Evolutionary conservation across 2,329 filamentous ascomycete genomes (phyloP), one percentile per base, ranked within the genome.

Genomic region (Nemania diffusa): DNA sequence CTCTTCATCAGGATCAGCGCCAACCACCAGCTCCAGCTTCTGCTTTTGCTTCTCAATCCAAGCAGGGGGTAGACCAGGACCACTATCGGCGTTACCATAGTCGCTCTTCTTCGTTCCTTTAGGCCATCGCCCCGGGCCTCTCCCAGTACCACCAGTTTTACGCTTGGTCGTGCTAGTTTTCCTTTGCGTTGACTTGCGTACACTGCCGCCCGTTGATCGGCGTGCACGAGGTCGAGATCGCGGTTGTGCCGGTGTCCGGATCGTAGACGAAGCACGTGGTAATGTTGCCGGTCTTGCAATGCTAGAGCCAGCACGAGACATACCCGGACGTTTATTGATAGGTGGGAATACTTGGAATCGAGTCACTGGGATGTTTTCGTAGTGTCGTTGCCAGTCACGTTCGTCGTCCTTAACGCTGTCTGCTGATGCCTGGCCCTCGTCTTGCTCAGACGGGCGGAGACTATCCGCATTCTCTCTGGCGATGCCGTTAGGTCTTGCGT

Each of bases 321-420:
- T 81, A 51, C 84, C 84, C 17, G 79, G 75, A 6, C 86, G 82
- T 24, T 87, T 83, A 58, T 82, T 81, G 8, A 91, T 80, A 0
- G 91, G 87, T 8, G 93, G 93, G 74, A 92, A 95, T 46, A 96
- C 88, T 73, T 94, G 91, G 77, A 93, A 97, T 37, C 92, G 87
- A 1, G 84, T 88, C 0, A 89, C 83, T 2, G 92, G 91, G 27
- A 96, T 91, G 55, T 82, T 79, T 15, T 80, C 80, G 73, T 89
- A 89, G 1, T 81, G 76, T 3, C 77, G 72, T 11, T 77, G 75
- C 87, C 87, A 89, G 46, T 79, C 74, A 7, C 78, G 75, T 7
- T 78, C 75, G 3, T 74, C 75, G 27, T 79, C 76, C 1, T 64
- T 70, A 32, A 29, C 61, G 34, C 67, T 57, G 22, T 67, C 66